These are phyloP conservation scores for Prunus mira DNA, from an alignment of 306 rosid genomes.

Conservation along the genomic window DNA sequence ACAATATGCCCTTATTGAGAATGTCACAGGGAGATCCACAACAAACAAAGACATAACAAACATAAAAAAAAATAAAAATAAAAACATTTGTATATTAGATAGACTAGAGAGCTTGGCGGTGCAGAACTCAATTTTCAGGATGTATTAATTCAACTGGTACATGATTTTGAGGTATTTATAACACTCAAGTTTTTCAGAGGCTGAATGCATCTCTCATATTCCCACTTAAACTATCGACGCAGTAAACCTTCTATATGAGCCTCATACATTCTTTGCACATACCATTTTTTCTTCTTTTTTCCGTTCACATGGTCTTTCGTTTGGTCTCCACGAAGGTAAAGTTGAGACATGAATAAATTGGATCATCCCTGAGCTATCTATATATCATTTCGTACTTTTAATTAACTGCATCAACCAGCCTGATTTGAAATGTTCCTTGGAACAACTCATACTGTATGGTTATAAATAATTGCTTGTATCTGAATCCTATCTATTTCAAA, in stretches of 20 bases:
- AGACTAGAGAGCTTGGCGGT: background rate
- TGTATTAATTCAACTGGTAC: background rate
- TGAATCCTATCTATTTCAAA: background rate
- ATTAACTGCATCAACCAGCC: background rate
- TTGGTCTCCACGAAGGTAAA: background rate
- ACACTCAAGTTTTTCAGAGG: background rate
- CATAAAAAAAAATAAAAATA: background rate
- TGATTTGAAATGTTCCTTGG: background rate
- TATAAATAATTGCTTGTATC: too few relatives aligned
- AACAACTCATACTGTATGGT: background rate
- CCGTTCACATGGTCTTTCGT: background rate
- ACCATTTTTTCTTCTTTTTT: background rate
- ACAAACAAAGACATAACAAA: background rate
- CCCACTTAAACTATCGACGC: background rate
- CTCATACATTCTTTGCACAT: background rate
- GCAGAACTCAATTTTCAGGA: background rate
- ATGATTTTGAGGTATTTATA: background rate
- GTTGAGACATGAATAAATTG: background rate
- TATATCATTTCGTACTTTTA: background rate
- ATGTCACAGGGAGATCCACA: background rate
- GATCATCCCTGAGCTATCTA: background rate
- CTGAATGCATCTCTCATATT: background rate
- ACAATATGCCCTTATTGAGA: background rate
- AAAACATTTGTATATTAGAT: background rate
- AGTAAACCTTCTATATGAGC: background rate